Base-by-base conservation (phyloP, 1,139 yeast genomes). In the Pichia sp. region DNA sequence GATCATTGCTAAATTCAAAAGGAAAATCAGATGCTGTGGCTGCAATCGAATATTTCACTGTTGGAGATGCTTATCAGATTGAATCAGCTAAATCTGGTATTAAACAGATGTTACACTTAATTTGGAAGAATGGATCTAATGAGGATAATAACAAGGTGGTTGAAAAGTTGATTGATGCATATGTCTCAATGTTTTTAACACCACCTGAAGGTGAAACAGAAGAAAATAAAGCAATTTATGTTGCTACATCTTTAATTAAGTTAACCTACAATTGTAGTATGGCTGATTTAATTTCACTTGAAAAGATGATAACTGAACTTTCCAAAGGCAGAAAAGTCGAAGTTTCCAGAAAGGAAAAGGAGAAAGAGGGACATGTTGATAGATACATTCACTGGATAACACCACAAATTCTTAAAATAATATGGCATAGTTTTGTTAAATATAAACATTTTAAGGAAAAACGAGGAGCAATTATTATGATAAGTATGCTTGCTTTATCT, bases 91-190 rank as follows among this genome's bases (percentile, higher is more conserved):
- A 67, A 3, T 59, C 64, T 3, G 97, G 96, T 7, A 82, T 92
- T 42, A 78, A 90, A 43, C 76, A 79, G 54, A 92, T 92, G 96
- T 74, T 92, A 39, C 97, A 94, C 64, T 73, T 92, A 45, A 94
- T 92, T 2, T 92, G 98, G 98, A 83, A 87, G 75, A 87, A 87
- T 59, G 95, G 95, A 2, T 26, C 6, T 26, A 86, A 87, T 40
- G 97, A 90, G 54, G 97, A 92, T 61, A 96, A 95, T 1, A 82
- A 86, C 44, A 81, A 86, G 7, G 85, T 92, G 37, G 82, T 92
- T 4, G 70, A 83, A 10, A 95, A 89, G 56, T 71, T 92, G 42
- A 80, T 92, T 16, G 82, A 78, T 42, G 85, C 96, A 55, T 92
- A 92, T 60, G 73, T 73, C 42, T 76, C 80, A 22, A 68, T 92